Percentiles rank a stretch among this genome's conserved stretches.
phyloP scores from a whole-genome alignment of 345 rosid genomes.

The Eutrema japonicum region DNA sequence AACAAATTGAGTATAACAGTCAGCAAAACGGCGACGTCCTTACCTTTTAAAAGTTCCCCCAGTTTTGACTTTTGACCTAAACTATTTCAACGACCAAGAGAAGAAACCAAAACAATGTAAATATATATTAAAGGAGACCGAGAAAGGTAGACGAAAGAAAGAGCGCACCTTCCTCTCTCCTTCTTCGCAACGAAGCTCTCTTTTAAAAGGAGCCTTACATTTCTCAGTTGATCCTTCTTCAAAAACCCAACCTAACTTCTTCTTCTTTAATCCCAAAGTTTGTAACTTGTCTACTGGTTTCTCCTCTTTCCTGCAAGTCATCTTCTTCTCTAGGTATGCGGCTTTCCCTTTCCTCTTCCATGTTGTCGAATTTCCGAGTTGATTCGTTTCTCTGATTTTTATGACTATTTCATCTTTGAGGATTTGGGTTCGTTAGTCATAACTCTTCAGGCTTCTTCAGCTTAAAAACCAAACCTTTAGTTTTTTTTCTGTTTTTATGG shows the following conservation, averaged over 20 bases:
- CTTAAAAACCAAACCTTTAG: not conserved
- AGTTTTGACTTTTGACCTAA: constrained; percentile 48
- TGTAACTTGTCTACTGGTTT: not conserved
- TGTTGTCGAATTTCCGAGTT: not conserved
- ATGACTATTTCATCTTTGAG: not conserved
- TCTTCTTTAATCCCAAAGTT: constrained; percentile 25
- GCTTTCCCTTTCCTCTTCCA: not conserved
- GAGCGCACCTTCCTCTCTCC: constrained; percentile 70
- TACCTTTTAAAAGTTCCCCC: constrained; percentile 36
- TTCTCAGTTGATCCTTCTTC: constrained; percentile 28
- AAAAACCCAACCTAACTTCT: constrained; percentile 6
- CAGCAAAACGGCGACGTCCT: constrained; percentile 43
- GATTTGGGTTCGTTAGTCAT: constrained; percentile 24
- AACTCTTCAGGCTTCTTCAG: not conserved
- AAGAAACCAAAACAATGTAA: constrained; percentile 1
- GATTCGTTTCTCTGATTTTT: constrained; percentile 29
- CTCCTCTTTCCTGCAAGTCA: constrained; percentile 17
- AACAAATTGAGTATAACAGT: constrained; percentile 29
- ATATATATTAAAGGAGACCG: constrained; percentile 10
- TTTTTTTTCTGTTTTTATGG: constrained; percentile 8
- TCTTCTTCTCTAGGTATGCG: constrained; percentile 37
- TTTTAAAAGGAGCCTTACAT: constrained; percentile 40
- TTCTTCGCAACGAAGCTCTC: constrained; percentile 48
- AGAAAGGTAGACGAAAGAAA: constrained; percentile 53
- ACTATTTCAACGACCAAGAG: constrained; percentile 26